Base-by-base conservation (phyloP, 768 basidiomycete species). In the Tylopilus vinaceipallidus region DNA sequence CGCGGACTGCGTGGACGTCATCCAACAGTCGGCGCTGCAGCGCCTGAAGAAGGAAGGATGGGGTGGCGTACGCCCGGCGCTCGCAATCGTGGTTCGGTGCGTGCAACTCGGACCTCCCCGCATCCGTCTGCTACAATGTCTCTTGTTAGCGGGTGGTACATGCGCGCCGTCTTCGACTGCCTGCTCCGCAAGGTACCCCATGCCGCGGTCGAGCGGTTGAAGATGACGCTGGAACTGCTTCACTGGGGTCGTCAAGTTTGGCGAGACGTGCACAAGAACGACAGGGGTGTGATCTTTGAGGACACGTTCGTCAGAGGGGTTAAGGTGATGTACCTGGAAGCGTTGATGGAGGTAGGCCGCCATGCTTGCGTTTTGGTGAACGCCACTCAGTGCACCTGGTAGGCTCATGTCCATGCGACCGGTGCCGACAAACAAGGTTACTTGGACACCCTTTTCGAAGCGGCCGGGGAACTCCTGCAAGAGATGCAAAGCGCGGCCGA, bases 241-340 rank as follows among this genome's bases (percentile, higher is more conserved):
- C 9, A 24, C 19, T 40, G 45, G 40, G 53, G 44, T 33, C 34
- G 44, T n/a, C 50, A 37, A 47, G 34, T 46, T 3, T 54, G 51
- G 44, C 39, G 30, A 38, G 34, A 41, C 8, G 38, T 37, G 24
- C 6, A 13, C 7, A 20, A 36, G 13, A 43, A 45, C 3, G 30
- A 51, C 30, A 47, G 41, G 24, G 45, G 41, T 12, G 33, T 3
- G 9, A 26, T 49, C 19, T 49, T 49, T 23, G 13, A 32, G n/a
- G 20, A 41, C n/a, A 36, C 50, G 3, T 45, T 52, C 23, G 33
- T 45, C 34, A 41, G 14, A n/a, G 50, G 50, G 1, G 27, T 42
- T 6, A 45, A 45, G 39, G 10, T 14, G 1, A 19, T 47, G 8
- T 38, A 53, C 33, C 24, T 44, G 7, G 24, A 27, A 4, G 13